Conservation (phyloP, 2,329 filamentous ascomycete species). For the Aureobasidium sp. region DNA sequence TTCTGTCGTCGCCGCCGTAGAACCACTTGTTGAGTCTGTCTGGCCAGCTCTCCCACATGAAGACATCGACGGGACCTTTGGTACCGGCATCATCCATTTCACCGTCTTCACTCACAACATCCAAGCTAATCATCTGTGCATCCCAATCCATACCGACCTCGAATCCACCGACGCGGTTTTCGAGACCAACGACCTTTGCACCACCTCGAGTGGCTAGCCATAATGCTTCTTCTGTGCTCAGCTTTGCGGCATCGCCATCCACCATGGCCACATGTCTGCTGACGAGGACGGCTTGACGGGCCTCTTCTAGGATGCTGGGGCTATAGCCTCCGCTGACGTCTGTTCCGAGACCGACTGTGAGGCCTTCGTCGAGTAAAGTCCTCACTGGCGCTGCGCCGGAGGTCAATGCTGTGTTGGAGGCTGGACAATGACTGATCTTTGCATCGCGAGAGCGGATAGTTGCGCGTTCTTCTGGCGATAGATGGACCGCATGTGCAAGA, state of each 20-base stretch:
- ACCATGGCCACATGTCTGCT: constrained; percentile 61
- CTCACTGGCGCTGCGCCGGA: constrained; percentile 71
- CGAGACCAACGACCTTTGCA: constrained; percentile 69
- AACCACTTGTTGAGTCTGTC: constrained; percentile 90
- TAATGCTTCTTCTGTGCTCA: constrained; percentile 78
- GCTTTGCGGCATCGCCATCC: constrained; percentile 45
- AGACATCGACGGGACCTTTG: constrained; percentile 68
- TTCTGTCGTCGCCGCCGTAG: constrained; percentile 86
- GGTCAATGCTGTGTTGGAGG: constrained; percentile 74
- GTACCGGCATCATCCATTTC: constrained; percentile 31
- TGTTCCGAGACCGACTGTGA: constrained; percentile 79
- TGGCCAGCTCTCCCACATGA: constrained; percentile 84
- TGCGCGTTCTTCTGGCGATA: constrained; percentile 56
- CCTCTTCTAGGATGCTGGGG: constrained; percentile 72
- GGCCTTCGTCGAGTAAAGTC: constrained; percentile 61
- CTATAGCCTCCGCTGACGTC: constrained; percentile 87
- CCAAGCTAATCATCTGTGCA: constrained; percentile 70
- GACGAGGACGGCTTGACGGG: constrained; percentile 70
- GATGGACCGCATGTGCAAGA: constrained; percentile 76
- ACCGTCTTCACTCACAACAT: constrained; percentile 27
- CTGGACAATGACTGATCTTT: constrained; percentile 79
- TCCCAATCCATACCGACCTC: constrained; percentile 85
- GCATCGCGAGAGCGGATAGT: constrained; percentile 54
- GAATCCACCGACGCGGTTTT: constrained; percentile 66
- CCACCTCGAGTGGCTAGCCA: constrained; percentile 86